phyloP scores from a whole-genome alignment of 2,329 filamentous ascomycete species.

The Neofusicoccum sp. region DNA sequence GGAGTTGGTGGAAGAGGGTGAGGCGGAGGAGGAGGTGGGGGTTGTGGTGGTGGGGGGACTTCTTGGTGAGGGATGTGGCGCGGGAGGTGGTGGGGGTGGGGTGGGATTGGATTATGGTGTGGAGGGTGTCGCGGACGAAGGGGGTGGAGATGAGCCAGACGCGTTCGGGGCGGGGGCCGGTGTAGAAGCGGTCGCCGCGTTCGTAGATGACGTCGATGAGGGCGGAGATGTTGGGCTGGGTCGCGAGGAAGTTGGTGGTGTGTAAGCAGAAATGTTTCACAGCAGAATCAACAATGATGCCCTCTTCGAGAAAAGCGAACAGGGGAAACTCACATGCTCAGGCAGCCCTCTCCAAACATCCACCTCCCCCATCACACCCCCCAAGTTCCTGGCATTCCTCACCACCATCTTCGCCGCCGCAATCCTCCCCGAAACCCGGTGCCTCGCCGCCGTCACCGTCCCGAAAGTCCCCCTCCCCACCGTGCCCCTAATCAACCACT shows the following conservation, averaged over 20 bases:
- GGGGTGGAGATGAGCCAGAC: constrained; percentile 5
- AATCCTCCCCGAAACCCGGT: background rate
- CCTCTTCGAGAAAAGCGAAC: background rate
- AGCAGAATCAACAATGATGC: too few relatives aligned
- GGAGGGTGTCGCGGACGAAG: constrained; percentile 1
- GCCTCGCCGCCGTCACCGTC: constrained; percentile 4
- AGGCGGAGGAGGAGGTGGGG: background rate
- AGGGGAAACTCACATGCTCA: background rate
- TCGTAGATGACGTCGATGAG: constrained; percentile 7
- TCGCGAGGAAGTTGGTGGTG: too few relatives aligned
- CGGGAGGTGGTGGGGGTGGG: background rate
- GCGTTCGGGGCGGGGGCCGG: background rate
- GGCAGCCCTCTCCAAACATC: background rate
- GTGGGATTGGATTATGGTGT: background rate
- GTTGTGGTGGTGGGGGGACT: too few relatives aligned
- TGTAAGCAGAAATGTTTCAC: too few relatives aligned
- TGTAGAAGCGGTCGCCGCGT: constrained; percentile 4
- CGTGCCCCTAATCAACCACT: constrained; percentile 1
- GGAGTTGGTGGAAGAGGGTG: background rate
- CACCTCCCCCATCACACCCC: constrained; percentile 3
- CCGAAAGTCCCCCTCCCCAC: constrained; percentile 3
- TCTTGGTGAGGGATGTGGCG: background rate
- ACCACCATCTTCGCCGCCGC: constrained; percentile 13
- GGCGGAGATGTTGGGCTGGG: background rate
- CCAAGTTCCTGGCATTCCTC: background rate